phyloP scores from a whole-genome alignment of 805 yeast species.

The Kluyveromyces dobzhanskii region DNA sequence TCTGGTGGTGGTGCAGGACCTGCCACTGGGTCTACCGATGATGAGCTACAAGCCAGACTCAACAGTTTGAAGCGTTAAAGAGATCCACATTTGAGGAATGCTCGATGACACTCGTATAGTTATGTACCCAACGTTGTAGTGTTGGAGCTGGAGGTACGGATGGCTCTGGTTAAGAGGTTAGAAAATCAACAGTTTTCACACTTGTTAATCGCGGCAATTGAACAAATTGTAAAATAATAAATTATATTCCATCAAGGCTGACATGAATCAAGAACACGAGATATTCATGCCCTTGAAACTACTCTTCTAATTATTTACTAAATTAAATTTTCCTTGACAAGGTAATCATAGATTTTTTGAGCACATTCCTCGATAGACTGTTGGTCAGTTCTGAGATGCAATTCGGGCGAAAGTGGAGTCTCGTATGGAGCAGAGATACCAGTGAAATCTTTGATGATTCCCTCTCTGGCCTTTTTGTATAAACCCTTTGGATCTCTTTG shows the following conservation, averaged over 20 bases:
- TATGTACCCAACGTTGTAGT: too few species aligned
- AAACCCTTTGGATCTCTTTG: slow-evolving; percentile 96
- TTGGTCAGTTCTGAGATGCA: slow-evolving; percentile 68
- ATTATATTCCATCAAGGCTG: slow-evolving; percentile 2
- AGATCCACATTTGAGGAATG: too few species aligned
- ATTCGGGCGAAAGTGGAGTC: slow-evolving; percentile 79
- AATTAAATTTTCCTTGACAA: slow-evolving; percentile 39
- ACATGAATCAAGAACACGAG: not conserved
- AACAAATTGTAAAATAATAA: not conserved
- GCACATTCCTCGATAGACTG: slow-evolving; percentile 77
- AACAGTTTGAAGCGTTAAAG: slow-evolving; percentile 60
- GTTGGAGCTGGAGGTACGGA: too few species aligned
- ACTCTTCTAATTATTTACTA: slow-evolving; percentile 1
- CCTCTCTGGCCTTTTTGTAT: slow-evolving; percentile 94
- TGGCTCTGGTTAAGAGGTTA: too few species aligned
- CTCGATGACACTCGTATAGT: too few species aligned
- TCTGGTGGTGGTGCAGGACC: slow-evolving; percentile 35
- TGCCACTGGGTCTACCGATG: slow-evolving; percentile 37
- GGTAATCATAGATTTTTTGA: slow-evolving; percentile 56
- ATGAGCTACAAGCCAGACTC: slow-evolving; percentile 81
- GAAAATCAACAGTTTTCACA: too few species aligned
- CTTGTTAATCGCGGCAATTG: too few species aligned
- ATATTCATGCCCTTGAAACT: too few species aligned
- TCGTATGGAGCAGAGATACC: slow-evolving; percentile 96
- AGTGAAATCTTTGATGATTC: slow-evolving; percentile 87